Percentiles rank a stretch among this genome's conserved stretches.
phyloP scores from a whole-genome alignment of 805 yeast species.

The Hanseniaspora jakobsenii region DNA sequence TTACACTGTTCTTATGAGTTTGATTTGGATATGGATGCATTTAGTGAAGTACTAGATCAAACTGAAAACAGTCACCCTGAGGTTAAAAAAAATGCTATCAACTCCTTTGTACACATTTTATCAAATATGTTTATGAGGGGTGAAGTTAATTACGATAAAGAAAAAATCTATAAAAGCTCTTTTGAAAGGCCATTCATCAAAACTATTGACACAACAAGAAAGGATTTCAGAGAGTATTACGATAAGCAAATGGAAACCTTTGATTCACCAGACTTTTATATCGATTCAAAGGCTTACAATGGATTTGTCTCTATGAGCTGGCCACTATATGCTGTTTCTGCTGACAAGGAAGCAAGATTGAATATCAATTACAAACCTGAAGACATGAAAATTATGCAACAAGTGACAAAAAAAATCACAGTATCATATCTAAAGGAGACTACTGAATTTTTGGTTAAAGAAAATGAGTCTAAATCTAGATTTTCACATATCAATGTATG shows the following conservation, averaged over 20 bases:
- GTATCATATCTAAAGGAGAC: conserved; percentile 49
- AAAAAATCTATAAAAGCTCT: conserved; percentile 33
- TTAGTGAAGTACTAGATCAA: conserved; percentile 35
- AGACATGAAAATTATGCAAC: conserved; percentile 35
- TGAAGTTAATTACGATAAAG: conserved; percentile 36
- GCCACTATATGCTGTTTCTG: conserved; percentile 36
- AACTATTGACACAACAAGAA: conserved; percentile 34
- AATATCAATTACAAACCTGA: conserved; percentile 27
- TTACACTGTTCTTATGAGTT: conserved; percentile 46
- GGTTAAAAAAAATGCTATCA: conserved; percentile 46
- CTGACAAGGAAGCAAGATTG: conserved; percentile 21
- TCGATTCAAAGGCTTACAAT: conserved; percentile 43
- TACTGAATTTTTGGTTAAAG: conserved; percentile 43
- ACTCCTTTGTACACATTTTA: conserved; percentile 45
- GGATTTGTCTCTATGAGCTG: conserved; percentile 76
- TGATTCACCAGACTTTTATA: conserved; percentile 38
- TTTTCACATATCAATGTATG: conserved; percentile 57
- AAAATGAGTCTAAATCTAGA: conserved; percentile 55
- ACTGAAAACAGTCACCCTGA: conserved; percentile 58
- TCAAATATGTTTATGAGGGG: conserved; percentile 37
- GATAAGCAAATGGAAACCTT: conserved; percentile 40
- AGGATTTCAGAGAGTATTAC: conserved; percentile 34
- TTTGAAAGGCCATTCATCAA: conserved; percentile 30
- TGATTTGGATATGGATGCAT: conserved; percentile 31
- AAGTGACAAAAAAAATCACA: conserved; percentile 36